Evolutionary conservation across 1,284 basidiomycete species (phyloP).

Genomic region (Cutaneotrichosporon mucoides): DNA sequence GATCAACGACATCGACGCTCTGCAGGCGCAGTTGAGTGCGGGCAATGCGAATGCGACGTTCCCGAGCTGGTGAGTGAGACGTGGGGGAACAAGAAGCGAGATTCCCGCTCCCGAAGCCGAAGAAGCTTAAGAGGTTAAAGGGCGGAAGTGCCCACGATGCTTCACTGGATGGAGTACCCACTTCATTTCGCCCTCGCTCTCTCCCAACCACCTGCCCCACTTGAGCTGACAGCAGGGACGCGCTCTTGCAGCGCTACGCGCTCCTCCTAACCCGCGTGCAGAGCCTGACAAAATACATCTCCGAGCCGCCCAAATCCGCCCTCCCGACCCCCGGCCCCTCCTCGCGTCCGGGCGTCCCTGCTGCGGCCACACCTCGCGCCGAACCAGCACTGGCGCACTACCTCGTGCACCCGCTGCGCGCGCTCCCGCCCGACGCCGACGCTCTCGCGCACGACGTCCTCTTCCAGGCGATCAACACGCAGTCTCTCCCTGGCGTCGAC

Average conservation of each 20-base stretch:
- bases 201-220: background rate
- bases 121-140: no score
- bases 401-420: slow-evolving; percentile 37
- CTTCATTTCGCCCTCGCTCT: no score
- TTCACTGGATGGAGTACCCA: no score
- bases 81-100: no score
- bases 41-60: slow-evolving; percentile 34
- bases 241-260: slow-evolving; percentile 38
- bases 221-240: slow-evolving; percentile 29
- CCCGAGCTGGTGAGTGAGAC: slow-evolving; percentile 38
- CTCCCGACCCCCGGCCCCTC: background rate
- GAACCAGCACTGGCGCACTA: slow-evolving; percentile 16
- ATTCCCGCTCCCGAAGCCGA: no score
- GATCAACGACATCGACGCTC: slow-evolving; percentile 44
- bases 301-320: slow-evolving; percentile 11
- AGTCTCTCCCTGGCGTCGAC: slow-evolving; percentile 17
- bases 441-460: slow-evolving; percentile 34
- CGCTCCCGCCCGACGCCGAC: slow-evolving; percentile 25
- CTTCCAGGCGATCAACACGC: slow-evolving; percentile 37
- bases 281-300: slow-evolving; percentile 28
- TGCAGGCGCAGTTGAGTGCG: slow-evolving; percentile 29
- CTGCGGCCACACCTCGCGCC: background rate
- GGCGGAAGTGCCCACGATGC: no score
- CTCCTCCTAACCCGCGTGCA: slow-evolving; percentile 38
- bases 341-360: background rate